These are phyloP conservation scores for Rhamnella rubrinervis DNA, from an alignment of 331 rosid genomes.

Conservation along the genomic window DNA sequence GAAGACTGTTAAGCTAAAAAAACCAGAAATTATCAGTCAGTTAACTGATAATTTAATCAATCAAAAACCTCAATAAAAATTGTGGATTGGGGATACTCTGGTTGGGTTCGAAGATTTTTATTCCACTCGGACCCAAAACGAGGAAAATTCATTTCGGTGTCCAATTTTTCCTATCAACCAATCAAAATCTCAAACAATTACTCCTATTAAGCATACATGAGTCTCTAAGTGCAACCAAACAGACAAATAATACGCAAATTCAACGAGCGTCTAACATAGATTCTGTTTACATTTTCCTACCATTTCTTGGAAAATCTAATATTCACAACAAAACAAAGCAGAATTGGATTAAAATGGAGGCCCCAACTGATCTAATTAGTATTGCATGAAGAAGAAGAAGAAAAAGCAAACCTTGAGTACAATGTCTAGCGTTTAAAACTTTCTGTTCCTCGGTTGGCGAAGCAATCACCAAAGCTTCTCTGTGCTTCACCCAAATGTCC, in stretches of 20 bases:
- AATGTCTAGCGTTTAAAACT: constrained; percentile 31
- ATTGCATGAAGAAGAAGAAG: background rate
- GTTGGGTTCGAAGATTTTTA: background rate
- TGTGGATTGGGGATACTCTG: too few relatives aligned
- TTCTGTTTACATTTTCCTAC: background rate
- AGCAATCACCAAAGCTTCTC: constrained; percentile 41
- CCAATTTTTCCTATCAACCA: background rate
- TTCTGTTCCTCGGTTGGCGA: constrained; percentile 69
- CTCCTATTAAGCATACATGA: background rate
- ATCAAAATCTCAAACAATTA: background rate
- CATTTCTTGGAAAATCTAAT: too few relatives aligned
- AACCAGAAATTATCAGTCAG: background rate
- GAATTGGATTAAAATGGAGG: background rate
- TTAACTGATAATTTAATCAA: background rate
- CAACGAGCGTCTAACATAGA: background rate
- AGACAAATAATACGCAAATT: background rate
- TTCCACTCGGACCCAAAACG: background rate
- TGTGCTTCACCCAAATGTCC: constrained; percentile 43
- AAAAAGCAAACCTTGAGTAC: constrained; percentile 51
- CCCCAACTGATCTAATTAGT: background rate
- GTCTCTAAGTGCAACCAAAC: background rate
- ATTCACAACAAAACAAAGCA: background rate
- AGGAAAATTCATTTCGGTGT: background rate
- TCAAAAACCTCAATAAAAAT: background rate
- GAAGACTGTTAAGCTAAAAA: background rate